phyloP scores from a whole-genome alignment of 2,329 filamentous ascomycete species.

The Arthroderma uncinatum region DNA sequence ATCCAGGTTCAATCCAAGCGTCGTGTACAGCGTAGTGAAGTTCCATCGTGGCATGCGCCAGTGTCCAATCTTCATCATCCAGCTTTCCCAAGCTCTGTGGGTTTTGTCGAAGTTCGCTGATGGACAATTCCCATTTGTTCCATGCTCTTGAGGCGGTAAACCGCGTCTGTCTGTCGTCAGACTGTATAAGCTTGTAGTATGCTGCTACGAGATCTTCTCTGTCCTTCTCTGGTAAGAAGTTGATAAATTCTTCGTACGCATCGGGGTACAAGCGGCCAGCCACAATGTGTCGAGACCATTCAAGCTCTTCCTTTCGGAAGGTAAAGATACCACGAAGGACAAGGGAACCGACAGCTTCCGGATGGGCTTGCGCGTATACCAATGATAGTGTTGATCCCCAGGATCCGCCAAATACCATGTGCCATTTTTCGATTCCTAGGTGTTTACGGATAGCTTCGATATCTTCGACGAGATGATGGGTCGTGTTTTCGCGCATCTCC shows the following conservation, averaged over 20 bases:
- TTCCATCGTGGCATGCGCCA: conserved; percentile 35
- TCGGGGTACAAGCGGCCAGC: conserved; percentile 32
- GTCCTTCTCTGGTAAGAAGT: conserved; percentile 29
- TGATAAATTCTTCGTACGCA: conserved; percentile 28
- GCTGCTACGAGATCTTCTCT: conserved; percentile 26
- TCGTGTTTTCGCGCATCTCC: conserved; percentile 32
- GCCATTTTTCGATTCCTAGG: conserved; percentile 35
- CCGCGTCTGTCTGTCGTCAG: conserved; percentile 21
- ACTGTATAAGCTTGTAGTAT: conserved; percentile 34
- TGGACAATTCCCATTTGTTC: conserved; percentile 28
- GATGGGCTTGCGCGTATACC: conserved; percentile 36
- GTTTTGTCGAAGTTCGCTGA: conserved; percentile 21
- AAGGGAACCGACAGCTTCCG: conserved; percentile 29
- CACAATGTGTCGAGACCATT: conserved; percentile 25
- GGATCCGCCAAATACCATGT: conserved; percentile 33
- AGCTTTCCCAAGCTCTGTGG: conserved; percentile 17
- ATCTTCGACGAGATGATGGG: conserved; percentile 36
- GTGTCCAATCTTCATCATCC: conserved; percentile 23
- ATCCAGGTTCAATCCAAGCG: conserved; percentile 34
- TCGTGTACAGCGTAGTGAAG: conserved; percentile 35
- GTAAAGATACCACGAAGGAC: conserved; percentile 37
- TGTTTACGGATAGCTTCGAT: conserved; percentile 36
- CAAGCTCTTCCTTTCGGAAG: conserved; percentile 27
- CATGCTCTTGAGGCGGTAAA: conserved; percentile 27
- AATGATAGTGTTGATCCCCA: conserved; percentile 30